Base-by-base conservation (phyloP, 257 asterid species). In the Ballota nigra region DNA sequence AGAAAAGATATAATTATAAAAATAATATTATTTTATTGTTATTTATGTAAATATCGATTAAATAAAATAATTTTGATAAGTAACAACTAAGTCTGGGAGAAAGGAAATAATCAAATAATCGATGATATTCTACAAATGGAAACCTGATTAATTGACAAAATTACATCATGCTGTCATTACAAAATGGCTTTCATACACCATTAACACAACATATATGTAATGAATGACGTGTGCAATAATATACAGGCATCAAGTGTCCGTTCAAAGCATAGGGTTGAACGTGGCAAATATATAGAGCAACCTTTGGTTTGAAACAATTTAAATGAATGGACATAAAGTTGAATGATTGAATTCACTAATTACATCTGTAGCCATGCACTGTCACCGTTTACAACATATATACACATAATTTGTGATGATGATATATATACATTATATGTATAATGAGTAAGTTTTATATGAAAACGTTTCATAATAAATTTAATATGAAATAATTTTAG, bases 271-370 rank as follows among this genome's bases (percentile, higher is more conserved):
- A 43, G 62, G 53, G 52, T 2, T 60, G 52, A 19, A 68, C 75
- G 75, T 75, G 75, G 60, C 75, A 38, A 15, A 40, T n/a, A 38
- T 8, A 40, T 53, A 67, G 75, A 69, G 75, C 62, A 61, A 69
- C n/a, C 80, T 69, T 75, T 52, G 61, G 53, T 36, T 75, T 55
- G 71, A 62, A 75, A 23, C 75, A 75, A 75, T 69, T 72, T 5
- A 61, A 36, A 36, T 16, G 31, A 33, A 4, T 26, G 47, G 36
- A 56, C 52, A 43, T 69, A 75, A 75, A 62, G 71, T 52, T 16
- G n/a, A 68, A 75, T 75, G 34, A 75, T 68, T 59, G 66, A 60
- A n/a, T 49, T 75, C 36, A 60, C 45, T 58, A 45, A 67, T 47
- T 59, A 13, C 56, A 29, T 12, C 10, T 19, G 20, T 56, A 9